Conservation (phyloP, 2,329 filamentous ascomycete species). For the Colletotrichum lupini region DNA sequence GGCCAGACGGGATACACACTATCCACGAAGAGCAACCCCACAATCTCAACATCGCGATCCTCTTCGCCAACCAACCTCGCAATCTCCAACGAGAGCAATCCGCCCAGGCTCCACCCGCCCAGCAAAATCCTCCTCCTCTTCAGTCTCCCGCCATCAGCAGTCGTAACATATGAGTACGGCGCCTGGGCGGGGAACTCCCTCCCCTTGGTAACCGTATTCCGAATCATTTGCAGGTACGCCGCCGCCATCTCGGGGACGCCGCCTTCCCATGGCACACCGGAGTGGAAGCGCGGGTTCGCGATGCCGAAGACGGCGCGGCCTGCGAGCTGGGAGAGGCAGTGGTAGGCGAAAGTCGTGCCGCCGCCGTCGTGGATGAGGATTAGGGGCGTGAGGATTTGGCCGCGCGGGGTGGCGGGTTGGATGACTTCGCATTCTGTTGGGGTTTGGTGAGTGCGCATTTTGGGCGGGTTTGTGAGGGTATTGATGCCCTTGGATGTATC, state of each 20-base stretch:
- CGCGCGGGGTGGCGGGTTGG: constrained; percentile 23
- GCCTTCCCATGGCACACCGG: constrained; percentile 58
- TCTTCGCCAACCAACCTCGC: constrained; percentile 51
- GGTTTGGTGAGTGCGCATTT: constrained; percentile 11
- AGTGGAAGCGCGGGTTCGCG: constrained; percentile 63
- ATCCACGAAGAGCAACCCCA: constrained; percentile 65
- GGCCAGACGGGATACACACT: constrained; percentile 52
- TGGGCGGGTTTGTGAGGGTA: too few species aligned
- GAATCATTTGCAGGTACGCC: constrained; percentile 60
- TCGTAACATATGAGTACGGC: constrained; percentile 26
- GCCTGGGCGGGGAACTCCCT: constrained; percentile 17
- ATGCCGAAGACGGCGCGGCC: constrained; percentile 63
- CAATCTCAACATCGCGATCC: constrained; percentile 48
- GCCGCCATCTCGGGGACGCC: constrained; percentile 66
- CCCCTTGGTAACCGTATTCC: constrained; percentile 43
- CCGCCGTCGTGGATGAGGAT: constrained; percentile 71
- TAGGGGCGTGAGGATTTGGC: constrained; percentile 52
- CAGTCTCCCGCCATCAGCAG: constrained; percentile 38
- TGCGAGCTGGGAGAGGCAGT: constrained; percentile 60
- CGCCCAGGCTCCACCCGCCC: constrained; percentile 68
- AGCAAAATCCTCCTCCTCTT: constrained; percentile 53
- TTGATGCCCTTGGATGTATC: neutral
- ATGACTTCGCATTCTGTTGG: constrained; percentile 31
- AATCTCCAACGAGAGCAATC: constrained; percentile 62
- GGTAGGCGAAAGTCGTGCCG: constrained; percentile 69